Conservation (phyloP, 805 yeast genomes). For the Candida ovalis region DNA sequence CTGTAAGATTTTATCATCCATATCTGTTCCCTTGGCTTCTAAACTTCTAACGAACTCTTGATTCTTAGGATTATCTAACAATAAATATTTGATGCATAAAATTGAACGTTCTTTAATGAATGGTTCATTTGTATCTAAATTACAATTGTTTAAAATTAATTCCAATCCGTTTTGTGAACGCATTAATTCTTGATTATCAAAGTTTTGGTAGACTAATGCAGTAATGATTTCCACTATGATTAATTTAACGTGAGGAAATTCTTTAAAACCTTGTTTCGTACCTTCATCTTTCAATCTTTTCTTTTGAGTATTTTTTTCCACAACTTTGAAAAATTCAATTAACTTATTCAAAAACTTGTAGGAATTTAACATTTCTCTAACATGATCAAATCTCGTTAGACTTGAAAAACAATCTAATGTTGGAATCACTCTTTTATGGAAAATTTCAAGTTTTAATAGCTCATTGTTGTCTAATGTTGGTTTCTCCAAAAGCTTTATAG, state of each 20-base stretch:
- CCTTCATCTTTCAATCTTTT: conserved; percentile 30
- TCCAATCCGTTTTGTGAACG: conserved; percentile 67
- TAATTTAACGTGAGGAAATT: conserved; percentile 65
- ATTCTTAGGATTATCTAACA: conserved; percentile 62
- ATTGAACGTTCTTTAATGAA: conserved; percentile 82
- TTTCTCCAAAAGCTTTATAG: conserved; percentile 18
- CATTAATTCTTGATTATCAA: conserved; percentile 60
- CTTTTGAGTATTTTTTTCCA: conserved; percentile 40
- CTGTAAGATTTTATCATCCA: conserved; percentile 41
- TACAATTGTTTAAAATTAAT: conserved; percentile 71
- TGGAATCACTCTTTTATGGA: conserved; percentile 20
- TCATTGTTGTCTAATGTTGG: conserved; percentile 2
- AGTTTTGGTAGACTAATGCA: conserved; percentile 47
- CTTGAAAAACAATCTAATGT: conserved; percentile 41
- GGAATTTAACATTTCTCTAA: conserved; percentile 38
- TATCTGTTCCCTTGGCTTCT: conserved; percentile 69
- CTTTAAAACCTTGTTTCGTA: conserved; percentile 19
- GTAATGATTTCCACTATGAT: conserved; percentile 65
- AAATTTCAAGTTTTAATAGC: conserved; percentile 6
- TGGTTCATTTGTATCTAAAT: conserved; percentile 86
- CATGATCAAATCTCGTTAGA: conserved; percentile 37
- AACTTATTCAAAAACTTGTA: conserved; percentile 36
- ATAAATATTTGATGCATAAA: conserved; percentile 65
- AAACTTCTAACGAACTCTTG: conserved; percentile 72
- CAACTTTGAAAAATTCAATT: conserved; percentile 34